A percentile compares a stretch with the other conserved stretches of the same genome.
These are phyloP conservation scores for Helicocarpus griseus DNA, from an alignment of 2,329 filamentous ascomycete species.

Conservation along the genomic window DNA sequence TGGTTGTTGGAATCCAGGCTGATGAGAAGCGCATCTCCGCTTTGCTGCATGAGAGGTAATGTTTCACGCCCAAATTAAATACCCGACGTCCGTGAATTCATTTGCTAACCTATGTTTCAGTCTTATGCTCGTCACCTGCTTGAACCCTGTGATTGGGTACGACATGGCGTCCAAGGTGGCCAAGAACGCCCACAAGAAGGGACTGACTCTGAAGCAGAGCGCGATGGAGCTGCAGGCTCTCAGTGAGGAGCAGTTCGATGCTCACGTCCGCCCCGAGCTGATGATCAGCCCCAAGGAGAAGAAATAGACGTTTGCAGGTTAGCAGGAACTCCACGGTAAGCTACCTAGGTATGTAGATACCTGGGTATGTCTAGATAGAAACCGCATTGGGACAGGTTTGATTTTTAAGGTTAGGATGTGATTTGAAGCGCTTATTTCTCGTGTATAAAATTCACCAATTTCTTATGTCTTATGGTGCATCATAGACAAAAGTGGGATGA, in stretches of 20 bases:
- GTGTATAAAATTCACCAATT: background rate
- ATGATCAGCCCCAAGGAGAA: slow-evolving; percentile 80
- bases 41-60: slow-evolving; percentile 87
- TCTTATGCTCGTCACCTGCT: slow-evolving; percentile 94
- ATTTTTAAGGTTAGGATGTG: background rate
- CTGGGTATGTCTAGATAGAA: background rate
- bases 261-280: slow-evolving; percentile 80
- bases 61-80: too few species aligned
- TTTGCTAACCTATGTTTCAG: too few species aligned
- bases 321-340: too few species aligned
- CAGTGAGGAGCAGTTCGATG: slow-evolving; percentile 81
- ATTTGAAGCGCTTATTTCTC: background rate
- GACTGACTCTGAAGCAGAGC: slow-evolving; percentile 82
- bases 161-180: slow-evolving; percentile 96
- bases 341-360: too few species aligned
- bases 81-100: too few species aligned
- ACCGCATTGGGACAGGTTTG: background rate
- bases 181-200: slow-evolving; percentile 99
- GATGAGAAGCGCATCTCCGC: slow-evolving; percentile 86
- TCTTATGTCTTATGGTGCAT: background rate
- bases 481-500: too few species aligned
- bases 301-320: slow-evolving; percentile 32
- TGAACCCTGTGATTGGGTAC: slow-evolving; percentile 95
- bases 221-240: slow-evolving; percentile 88
- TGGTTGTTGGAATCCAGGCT: slow-evolving; percentile 77